These are phyloP conservation scores for Exophiala xenobiotica DNA, from an alignment of 2,329 filamentous ascomycete genomes.

Conservation along the genomic window DNA sequence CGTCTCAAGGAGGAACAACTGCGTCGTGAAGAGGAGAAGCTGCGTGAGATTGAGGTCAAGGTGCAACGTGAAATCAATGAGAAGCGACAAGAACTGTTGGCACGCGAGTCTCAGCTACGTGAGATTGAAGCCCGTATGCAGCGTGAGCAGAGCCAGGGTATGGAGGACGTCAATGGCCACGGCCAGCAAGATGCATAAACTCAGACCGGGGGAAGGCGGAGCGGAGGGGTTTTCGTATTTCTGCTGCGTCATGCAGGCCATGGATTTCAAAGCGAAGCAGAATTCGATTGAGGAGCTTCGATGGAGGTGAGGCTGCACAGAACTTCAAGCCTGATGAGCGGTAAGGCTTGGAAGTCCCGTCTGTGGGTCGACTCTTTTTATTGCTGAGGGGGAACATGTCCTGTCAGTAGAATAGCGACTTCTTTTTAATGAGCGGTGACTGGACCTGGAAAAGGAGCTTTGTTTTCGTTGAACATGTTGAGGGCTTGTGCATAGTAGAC, in stretches of 20 bases:
- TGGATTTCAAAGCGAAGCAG: conserved; percentile 18
- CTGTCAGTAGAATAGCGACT: conserved; percentile 24
- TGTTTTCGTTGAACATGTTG: conserved; percentile 5
- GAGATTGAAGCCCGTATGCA: conserved; percentile 99
- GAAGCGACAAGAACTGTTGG: conserved; percentile 97
- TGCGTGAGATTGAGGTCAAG: conserved; percentile 98
- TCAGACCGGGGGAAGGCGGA: neutral
- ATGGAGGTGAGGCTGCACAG: conserved; percentile 12
- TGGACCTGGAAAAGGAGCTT: conserved; percentile 16
- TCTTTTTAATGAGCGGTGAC: conserved; percentile 27
- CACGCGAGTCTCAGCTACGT: conserved; percentile 95
- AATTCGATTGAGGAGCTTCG: conserved; percentile 7
- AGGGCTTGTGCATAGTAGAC: neutral
- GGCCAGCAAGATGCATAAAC: conserved; percentile 24
- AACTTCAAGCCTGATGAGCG: conserved; percentile 6
- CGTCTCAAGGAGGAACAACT: conserved; percentile 99
- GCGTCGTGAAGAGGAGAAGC: conserved; percentile 98
- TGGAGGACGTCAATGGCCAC: conserved; percentile 35
- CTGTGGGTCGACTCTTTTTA: conserved; percentile 9
- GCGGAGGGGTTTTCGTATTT: conserved; percentile 10
- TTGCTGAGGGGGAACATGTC: conserved; percentile 14
- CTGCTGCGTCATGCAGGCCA: conserved; percentile 24
- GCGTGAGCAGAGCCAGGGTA: conserved; percentile 64
- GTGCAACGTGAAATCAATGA: conserved; percentile 99
- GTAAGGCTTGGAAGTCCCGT: conserved; percentile 5